Conservation (phyloP, 352 stramenopile genomes). For the Ophiocytium majus region DNA sequence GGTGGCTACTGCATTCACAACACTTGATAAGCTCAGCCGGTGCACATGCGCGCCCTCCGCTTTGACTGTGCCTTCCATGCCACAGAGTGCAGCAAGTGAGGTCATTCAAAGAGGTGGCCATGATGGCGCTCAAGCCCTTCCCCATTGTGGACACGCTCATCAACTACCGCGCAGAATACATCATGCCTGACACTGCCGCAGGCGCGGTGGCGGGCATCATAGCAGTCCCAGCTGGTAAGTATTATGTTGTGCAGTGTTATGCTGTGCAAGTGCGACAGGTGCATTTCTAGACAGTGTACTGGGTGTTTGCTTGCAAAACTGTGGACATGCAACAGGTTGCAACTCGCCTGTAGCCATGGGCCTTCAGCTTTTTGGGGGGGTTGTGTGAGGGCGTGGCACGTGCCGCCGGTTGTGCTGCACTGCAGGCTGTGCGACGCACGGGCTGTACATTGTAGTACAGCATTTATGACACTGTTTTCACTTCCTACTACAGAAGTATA, state of each 20-base stretch:
- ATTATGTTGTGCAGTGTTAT: no score
- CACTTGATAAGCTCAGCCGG: no score
- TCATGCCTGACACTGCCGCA: slow-evolving; percentile 37
- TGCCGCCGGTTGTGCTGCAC: no score
- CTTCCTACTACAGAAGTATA: no score
- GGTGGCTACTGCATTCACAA: no score
- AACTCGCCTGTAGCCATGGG: not conserved
- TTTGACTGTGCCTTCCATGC: no score
- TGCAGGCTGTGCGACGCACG: no score
- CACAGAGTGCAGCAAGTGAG: not conserved
- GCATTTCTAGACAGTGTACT: not conserved
- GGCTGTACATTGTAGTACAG: no score
- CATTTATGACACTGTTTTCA: no score
- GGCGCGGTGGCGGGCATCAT: slow-evolving; percentile 42
- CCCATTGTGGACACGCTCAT: slow-evolving; percentile 38
- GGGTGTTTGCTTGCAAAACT: not conserved
- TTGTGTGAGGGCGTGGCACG: no score
- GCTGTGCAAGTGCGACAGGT: not conserved
- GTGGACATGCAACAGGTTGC: slow-evolving; percentile 21
- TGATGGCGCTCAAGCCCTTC: slow-evolving; percentile 18
- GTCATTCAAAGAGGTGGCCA: not conserved
- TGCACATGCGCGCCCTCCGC: no score
- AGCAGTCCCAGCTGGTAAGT: slow-evolving; percentile 8
- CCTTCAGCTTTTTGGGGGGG: no score
- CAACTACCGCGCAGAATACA: slow-evolving; percentile 41